Percentiles rank a stretch among this genome's conserved stretches.
phyloP scores from a whole-genome alignment of 2,329 filamentous ascomycete genomes.

The Exophiala sp. region DNA sequence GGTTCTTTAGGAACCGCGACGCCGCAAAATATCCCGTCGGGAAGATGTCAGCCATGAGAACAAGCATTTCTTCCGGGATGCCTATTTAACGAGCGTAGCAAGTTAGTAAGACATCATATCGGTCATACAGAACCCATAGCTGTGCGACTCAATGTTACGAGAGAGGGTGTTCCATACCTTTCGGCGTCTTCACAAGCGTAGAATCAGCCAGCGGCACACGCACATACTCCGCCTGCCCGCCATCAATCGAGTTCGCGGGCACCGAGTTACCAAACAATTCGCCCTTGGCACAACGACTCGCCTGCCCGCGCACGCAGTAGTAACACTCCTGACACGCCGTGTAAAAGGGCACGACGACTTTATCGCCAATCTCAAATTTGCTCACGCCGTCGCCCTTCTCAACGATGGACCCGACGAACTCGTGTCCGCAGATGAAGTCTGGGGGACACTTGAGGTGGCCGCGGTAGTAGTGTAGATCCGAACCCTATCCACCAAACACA shows the following conservation, averaged over 20 bases:
- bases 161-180: conserved; percentile 4
- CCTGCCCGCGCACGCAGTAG: conserved; percentile 52
- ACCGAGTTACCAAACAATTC: conserved; percentile 45
- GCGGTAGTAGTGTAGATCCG: conserved; percentile 55
- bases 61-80: conserved; percentile 34
- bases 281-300: conserved; percentile 52
- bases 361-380: conserved; percentile 49
- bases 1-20: conserved; percentile 27
- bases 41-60: conserved; percentile 32
- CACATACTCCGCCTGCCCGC: conserved; percentile 57
- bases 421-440: conserved; percentile 53
- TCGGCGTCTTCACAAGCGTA: conserved; percentile 47
- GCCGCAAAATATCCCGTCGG: conserved; percentile 30
- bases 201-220: conserved; percentile 51
- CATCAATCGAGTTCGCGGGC: conserved; percentile 52
- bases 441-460: conserved; percentile 50
- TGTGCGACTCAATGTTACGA: too few species aligned
- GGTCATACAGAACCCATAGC: too few species aligned
- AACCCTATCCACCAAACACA: conserved; percentile 40
- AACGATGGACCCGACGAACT: conserved; percentile 52
- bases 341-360: conserved; percentile 53
- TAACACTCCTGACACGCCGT: conserved; percentile 52
- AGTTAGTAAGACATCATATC: too few species aligned
- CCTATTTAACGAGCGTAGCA: conserved; percentile 1
- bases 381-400: conserved; percentile 45